Conservation (phyloP, 495 filamentous ascomycete species). For the Aspergillus coremiiformis region DNA sequence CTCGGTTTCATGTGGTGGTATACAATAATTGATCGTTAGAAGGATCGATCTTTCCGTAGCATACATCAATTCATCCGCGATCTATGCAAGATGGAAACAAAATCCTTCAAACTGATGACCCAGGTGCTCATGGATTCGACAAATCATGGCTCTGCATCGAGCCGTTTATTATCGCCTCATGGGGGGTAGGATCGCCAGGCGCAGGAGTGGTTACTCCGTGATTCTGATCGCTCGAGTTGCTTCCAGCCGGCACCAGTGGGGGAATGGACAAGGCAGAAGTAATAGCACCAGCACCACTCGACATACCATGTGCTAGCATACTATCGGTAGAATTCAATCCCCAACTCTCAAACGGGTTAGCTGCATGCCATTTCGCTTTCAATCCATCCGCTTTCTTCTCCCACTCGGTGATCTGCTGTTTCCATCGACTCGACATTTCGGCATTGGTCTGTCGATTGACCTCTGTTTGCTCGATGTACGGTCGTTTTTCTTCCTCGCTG, state of each 20-base stretch:
- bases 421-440: slow-evolving; percentile 51
- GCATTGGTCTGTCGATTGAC: slow-evolving; percentile 56
- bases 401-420: slow-evolving; percentile 55
- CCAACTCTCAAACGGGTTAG: slow-evolving; percentile 46
- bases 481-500: slow-evolving; percentile 55
- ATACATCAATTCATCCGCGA: background rate
- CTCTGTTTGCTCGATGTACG: slow-evolving; percentile 66
- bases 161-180: too few species aligned
- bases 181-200: too few species aligned
- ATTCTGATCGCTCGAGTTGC: background rate
- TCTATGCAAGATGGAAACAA: background rate
- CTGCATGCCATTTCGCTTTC: slow-evolving; percentile 54
- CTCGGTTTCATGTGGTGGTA: background rate
- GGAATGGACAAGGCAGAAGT: too few species aligned
- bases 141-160: too few species aligned
- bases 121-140: too few species aligned
- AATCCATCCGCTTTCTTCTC: slow-evolving; percentile 55
- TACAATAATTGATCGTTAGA: background rate
- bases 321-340: background rate
- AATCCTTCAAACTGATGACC: too few species aligned
- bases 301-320: background rate
- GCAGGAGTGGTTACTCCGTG: background rate
- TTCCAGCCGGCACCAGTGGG: background rate
- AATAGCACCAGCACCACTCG: background rate
- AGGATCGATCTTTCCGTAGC: background rate